Conservation (phyloP, 345 rosid genomes). For the Cochlearia excelsa region DNA sequence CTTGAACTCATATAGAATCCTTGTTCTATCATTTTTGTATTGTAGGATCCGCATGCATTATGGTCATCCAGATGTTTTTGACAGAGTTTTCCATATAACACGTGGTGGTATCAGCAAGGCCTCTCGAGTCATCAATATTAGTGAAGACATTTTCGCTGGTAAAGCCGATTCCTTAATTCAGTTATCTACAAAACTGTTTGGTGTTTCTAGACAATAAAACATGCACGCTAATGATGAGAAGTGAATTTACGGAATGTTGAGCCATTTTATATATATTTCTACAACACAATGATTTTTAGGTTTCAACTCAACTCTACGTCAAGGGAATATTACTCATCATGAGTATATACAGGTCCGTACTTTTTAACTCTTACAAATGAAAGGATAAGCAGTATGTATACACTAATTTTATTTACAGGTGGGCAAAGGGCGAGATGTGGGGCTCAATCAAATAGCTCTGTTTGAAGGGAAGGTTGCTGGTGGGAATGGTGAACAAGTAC, state of each 20-base stretch:
- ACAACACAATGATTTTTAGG: slow-evolving; percentile 42
- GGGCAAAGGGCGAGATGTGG: slow-evolving; percentile 98
- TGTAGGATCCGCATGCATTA: slow-evolving; percentile 96
- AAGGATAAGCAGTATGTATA: slow-evolving; percentile 1
- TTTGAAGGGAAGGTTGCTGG: slow-evolving; percentile 99
- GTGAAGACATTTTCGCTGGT: slow-evolving; percentile 96
- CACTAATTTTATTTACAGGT: slow-evolving; percentile 53
- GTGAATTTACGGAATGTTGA: slow-evolving; percentile 10
- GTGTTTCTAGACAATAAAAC: neutral
- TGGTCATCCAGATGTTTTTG: slow-evolving; percentile 99
- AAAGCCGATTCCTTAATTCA: slow-evolving; percentile 13
- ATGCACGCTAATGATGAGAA: slow-evolving; percentile 2
- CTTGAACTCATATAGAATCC: slow-evolving; percentile 10
- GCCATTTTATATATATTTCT: neutral
- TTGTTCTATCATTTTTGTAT: slow-evolving; percentile 11
- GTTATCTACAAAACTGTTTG: slow-evolving; percentile 8
- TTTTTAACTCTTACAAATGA: slow-evolving; percentile 13
- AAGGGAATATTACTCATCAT: slow-evolving; percentile 97
- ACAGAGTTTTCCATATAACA: slow-evolving; percentile 94
- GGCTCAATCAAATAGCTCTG: slow-evolving; percentile 94
- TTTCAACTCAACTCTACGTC: slow-evolving; percentile 91
- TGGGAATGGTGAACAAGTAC: slow-evolving; percentile 99
- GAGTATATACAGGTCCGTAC: slow-evolving; percentile 87
- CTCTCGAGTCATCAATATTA: slow-evolving; percentile 94
- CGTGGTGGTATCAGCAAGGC: slow-evolving; percentile 99